phyloP scores from a whole-genome alignment of 495 filamentous ascomycete genomes.

The Neurospora sp. region DNA sequence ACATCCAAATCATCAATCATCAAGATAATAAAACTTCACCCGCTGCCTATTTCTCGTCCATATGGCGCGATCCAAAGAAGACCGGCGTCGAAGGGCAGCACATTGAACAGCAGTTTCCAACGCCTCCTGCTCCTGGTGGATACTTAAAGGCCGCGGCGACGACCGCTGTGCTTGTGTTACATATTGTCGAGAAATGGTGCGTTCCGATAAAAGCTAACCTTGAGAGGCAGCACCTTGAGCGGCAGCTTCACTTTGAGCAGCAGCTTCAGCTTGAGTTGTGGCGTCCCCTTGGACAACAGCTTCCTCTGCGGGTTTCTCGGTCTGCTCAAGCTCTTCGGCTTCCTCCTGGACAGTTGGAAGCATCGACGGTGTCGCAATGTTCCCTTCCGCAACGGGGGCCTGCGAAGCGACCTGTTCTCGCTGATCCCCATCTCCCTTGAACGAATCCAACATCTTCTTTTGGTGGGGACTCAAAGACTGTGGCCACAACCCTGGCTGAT shows the following conservation, averaged over 20 bases:
- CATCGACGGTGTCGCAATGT: not conserved
- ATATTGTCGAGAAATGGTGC: not conserved
- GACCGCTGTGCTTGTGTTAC: not conserved
- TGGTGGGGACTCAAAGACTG: not conserved
- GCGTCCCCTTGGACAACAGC: not conserved
- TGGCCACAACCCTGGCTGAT: not conserved
- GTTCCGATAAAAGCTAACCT: not conserved
- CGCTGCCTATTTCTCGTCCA: not conserved
- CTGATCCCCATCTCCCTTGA: not conserved
- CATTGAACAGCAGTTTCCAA: not conserved
- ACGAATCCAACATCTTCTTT: not conserved
- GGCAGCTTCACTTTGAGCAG: not conserved
- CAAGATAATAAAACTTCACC: not conserved
- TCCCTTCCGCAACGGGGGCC: not conserved
- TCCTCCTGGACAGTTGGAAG: not conserved
- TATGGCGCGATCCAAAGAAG: not conserved
- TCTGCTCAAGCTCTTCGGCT: not conserved
- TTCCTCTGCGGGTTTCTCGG: not conserved
- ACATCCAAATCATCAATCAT: not conserved
- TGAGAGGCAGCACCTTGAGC: not conserved
- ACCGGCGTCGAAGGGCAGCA: not conserved
- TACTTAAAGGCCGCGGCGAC: not conserved
- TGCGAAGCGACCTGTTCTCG: not conserved
- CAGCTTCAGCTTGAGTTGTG: not conserved
- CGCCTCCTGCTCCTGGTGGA: not conserved